Conservation (phyloP, 2,329 filamentous ascomycete genomes). For the Ceratocystis huliohia region DNA sequence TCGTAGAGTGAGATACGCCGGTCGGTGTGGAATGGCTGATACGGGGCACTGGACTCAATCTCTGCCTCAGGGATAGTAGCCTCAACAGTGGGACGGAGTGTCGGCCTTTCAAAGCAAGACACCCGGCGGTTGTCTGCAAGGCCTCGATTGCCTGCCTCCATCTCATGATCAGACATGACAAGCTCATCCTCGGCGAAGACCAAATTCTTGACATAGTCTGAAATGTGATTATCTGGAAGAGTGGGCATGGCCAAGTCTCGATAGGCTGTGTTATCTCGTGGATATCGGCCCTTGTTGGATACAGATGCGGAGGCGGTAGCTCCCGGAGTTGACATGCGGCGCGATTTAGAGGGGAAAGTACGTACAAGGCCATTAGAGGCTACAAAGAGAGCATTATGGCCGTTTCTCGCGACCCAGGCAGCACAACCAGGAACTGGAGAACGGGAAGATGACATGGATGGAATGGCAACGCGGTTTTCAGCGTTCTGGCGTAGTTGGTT, state of each 20-base stretch:
- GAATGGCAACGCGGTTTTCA: slow-evolving; percentile 61
- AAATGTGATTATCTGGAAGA: slow-evolving; percentile 43
- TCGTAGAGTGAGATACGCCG: slow-evolving; percentile 67
- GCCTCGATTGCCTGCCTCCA: slow-evolving; percentile 43
- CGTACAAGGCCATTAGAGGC: slow-evolving; percentile 54
- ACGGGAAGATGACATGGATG: slow-evolving; percentile 35
- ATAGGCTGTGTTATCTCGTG: slow-evolving; percentile 39
- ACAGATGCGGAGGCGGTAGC: slow-evolving; percentile 20
- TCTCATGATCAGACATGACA: slow-evolving; percentile 40
- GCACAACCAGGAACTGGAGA: slow-evolving; percentile 48
- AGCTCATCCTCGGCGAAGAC: slow-evolving; percentile 33
- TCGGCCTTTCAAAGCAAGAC: not conserved
- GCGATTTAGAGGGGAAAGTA: slow-evolving; percentile 49
- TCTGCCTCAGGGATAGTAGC: slow-evolving; percentile 64
- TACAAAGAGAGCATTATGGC: slow-evolving; percentile 50
- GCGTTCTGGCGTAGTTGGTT: slow-evolving; percentile 60
- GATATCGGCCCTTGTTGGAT: slow-evolving; percentile 2
- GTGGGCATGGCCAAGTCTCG: slow-evolving; percentile 54
- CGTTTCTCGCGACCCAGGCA: slow-evolving; percentile 51
- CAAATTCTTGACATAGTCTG: slow-evolving; percentile 13
- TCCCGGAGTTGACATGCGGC: slow-evolving; percentile 40
- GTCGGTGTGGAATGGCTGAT: slow-evolving; percentile 92
- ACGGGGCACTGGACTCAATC: slow-evolving; percentile 90
- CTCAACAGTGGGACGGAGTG: slow-evolving; percentile 36
- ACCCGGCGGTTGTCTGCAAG: slow-evolving; percentile 33